Base-by-base conservation (phyloP, 2,329 filamentous ascomycete species). In the Diaporthe nobilis region DNA sequence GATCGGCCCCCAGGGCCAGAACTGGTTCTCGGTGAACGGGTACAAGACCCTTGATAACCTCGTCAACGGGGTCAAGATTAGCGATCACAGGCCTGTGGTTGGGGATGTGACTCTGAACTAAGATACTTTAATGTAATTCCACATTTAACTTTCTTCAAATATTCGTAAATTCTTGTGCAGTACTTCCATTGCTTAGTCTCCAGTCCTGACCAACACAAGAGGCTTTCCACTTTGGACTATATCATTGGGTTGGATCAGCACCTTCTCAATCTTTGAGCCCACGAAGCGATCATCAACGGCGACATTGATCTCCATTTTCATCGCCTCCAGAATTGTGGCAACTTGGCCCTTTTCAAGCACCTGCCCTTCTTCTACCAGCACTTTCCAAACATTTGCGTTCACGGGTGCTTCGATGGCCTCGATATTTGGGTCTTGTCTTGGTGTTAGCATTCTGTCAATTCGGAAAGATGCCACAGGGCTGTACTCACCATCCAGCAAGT, bases 261-360 rank as follows among this genome's bases (percentile, higher is more conserved):
- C 68, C 55, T 74, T 76, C 47, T 73, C 76, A 2, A 77, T 31
- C 47, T 47, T 76, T 5, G 47, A 39, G 15, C 76, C 76, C 12
- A 12, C 68, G 15, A 76, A 51, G 9, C 68, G 67, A 28, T 76
- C 75, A 31, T 76, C 76, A 9, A 73, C 68, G 0, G 55, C 34
- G 2, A 88, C 84, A 20, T 84, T 83, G 75, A 90, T 88, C 78
- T 90, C 89, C 83, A 90, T 86, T 80, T 91, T 90, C 89, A 91
- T 91, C 0, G 89, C 88, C 74, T 91, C 89, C 4, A 90, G 81
- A 3, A 90, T 86, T 2, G 85, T 81, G 1, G 87, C 83, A 0
- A 85, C 79, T 34, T 89, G 84, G 10, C 85, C 85, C 15, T 84
- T 81, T 17, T 84, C 81, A 4, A 90, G 58, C 2, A 78, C 72